Evolutionary conservation across 345 rosid genomes (phyloP).

Genomic region (Turritis glabra): DNA sequence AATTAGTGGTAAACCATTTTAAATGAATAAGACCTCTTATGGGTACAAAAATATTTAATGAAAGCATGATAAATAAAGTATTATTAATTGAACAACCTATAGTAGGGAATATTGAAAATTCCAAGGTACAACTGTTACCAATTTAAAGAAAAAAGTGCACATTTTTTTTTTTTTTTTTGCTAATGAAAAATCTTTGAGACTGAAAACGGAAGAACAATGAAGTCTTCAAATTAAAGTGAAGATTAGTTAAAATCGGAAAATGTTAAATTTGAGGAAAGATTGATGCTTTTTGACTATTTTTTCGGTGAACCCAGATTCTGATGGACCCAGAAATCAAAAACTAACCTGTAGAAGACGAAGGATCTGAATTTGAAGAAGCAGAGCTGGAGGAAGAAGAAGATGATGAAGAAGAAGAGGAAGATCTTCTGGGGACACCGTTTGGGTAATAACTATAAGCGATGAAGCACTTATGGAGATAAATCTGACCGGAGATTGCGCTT

Average conservation of each 20-base stretch:
- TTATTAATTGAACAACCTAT: not conserved
- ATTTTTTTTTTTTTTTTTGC: not conserved
- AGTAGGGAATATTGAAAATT: constrained; percentile 9
- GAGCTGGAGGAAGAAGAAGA: constrained; percentile 52
- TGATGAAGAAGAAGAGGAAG: constrained; percentile 50
- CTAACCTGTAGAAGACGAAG: constrained; percentile 46
- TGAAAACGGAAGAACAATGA: not conserved
- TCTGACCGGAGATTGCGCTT: constrained; percentile 74
- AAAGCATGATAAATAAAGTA: not conserved
- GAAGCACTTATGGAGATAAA: constrained; percentile 89
- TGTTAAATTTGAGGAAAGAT: not conserved
- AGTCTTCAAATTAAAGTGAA: constrained; percentile 19
- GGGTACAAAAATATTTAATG: constrained; percentile 4
- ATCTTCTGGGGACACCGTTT: constrained; percentile 78
- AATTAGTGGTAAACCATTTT: constrained; percentile 22
- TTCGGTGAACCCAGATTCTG: not conserved
- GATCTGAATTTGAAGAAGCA: constrained; percentile 39
- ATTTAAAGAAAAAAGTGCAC: not conserved
- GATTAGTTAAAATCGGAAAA: not conserved
- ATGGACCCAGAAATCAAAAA: constrained; percentile 24
- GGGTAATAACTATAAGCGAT: constrained; percentile 80
- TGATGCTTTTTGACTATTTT: not conserved
- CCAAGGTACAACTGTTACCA: constrained; percentile 36
- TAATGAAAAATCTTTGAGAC: too few relatives aligned
- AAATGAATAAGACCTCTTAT: not conserved